Base-by-base conservation (phyloP, 2,329 filamentous ascomycete species). In the Chaetoscypha palmicola region DNA sequence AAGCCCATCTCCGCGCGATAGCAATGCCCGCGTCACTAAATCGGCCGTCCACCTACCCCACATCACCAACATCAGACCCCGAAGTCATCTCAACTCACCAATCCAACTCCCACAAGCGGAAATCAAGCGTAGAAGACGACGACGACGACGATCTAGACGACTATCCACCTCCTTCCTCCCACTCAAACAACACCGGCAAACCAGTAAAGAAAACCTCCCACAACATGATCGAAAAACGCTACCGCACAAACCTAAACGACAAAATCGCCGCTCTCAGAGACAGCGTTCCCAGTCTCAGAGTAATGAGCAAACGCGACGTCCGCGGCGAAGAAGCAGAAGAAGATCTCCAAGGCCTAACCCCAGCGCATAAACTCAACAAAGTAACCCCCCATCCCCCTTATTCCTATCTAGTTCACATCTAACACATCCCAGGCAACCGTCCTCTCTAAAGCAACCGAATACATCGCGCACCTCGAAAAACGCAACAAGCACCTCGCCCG, bases 371-470 rank as follows among this genome's bases (percentile, higher is more conserved):
- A 58, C 65, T 84, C 39, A 85, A 85, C 67, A 86, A 86, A 61
- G 81, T 61, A 34, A 24, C 41, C 40, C 17, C 16, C 31, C 11
- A 5, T 28, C 5, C 33, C 7, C 28, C 3, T 30, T 16, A n/a
- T 23, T 20, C 14, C 22, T 10, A 16, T 12, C n/a, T n/a, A n/a
- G n/a, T n/a, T n/a, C n/a, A n/a, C n/a, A n/a, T n/a, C 30, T 41
- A 34, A 41, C 38, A 11, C 9, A 37, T 14, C 10, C 5, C 32
- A 58, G 59, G 56, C 56, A 42, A 60, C 57, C 0, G 76, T 97
- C 34, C 68, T 97, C 39, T 89, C 87, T 53, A 97, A 97, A 65
- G 91, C 91, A 4, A 96, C 90, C 8, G 91, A 96, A 63, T 96
- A 97, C 58, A 97, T 97, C 53, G 79, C 83, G 22, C 90, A 97